Percentiles rank a stretch among this genome's conserved stretches.
Evolutionary conservation across 108 stramenopile genomes (phyloP).

Genomic region (Parmales sp.): DNA sequence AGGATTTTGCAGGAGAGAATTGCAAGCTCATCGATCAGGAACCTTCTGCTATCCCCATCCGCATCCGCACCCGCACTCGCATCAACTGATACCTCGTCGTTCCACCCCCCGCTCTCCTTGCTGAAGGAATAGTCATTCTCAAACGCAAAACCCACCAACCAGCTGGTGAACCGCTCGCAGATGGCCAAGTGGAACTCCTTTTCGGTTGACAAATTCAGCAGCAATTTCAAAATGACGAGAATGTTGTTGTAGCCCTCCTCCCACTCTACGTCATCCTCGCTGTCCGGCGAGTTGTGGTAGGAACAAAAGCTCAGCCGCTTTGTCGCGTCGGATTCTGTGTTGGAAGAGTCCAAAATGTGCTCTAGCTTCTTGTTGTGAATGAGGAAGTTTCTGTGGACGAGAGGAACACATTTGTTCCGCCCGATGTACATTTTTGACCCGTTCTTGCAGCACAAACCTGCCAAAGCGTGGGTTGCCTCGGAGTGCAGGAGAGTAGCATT

Average conservation of each 20-base stretch:
- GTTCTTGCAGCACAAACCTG: not conserved
- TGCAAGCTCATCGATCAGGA: not conserved
- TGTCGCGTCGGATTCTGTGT: too few species aligned
- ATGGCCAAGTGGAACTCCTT: not conserved
- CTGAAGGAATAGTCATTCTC: not conserved
- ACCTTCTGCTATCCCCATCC: too few species aligned
- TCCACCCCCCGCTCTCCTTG: too few species aligned
- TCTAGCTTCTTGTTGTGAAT: too few species aligned
- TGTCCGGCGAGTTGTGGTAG: too few species aligned
- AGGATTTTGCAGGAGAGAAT: not conserved
- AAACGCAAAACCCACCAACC: not conserved
- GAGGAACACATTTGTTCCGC: not conserved
- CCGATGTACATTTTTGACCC: not conserved
- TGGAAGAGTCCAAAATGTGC: too few species aligned
- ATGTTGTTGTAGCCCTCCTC: conserved; percentile 1
- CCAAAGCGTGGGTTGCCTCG: conserved; percentile 7
- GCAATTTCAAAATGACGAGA: not conserved
- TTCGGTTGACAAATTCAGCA: not conserved
- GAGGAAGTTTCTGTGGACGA: not conserved
- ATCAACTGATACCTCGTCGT: too few species aligned
- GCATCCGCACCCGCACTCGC: too few species aligned
- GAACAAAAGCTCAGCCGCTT: too few species aligned
- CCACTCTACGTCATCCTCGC: too few species aligned
- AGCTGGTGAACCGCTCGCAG: not conserved
- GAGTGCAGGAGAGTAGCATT: not conserved